A percentile compares a stretch with the other conserved stretches of the same genome.
phyloP scores from a whole-genome alignment of 108 stramenopile species.

The Skeletonema menzelii region DNA sequence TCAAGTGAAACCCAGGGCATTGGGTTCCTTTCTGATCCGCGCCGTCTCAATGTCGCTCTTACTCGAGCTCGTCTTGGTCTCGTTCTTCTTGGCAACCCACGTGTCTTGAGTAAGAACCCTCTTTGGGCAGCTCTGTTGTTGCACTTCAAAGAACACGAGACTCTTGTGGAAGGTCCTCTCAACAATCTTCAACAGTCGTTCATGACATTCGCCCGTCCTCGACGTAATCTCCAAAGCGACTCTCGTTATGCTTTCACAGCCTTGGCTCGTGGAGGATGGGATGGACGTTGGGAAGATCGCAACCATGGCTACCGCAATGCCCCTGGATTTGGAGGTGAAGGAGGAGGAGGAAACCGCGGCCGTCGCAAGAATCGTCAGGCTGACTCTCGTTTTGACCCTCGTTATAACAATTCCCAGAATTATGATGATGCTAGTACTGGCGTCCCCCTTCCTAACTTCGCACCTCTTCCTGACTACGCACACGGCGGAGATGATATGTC shows the following conservation, averaged over 20 bases:
- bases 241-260: constrained; percentile 89
- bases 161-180: constrained; percentile 90
- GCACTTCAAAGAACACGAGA: constrained; percentile 92
- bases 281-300: constrained; percentile 88
- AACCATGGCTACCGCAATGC: constrained; percentile 44
- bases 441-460: constrained; percentile 84
- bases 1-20: constrained; percentile 98
- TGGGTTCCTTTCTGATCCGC: constrained; percentile 97
- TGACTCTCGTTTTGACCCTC: constrained; percentile 87
- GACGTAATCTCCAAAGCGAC: constrained; percentile 77
- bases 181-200: constrained; percentile 91
- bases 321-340: constrained; percentile 53
- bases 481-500: constrained; percentile 69
- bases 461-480: constrained; percentile 78
- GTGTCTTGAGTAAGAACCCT: constrained; percentile 94
- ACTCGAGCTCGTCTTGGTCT: constrained; percentile 95
- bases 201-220: constrained; percentile 93
- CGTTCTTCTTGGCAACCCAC: constrained; percentile 94
- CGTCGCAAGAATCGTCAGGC: constrained; percentile 58
- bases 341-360: constrained; percentile 56
- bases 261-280: constrained; percentile 89
- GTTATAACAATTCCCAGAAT: constrained; percentile 55
- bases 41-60: constrained; percentile 98
- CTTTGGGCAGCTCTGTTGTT: constrained; percentile 95
- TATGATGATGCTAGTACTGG: constrained; percentile 48